Percentiles rank a stretch among this genome's conserved stretches.
phyloP scores from a whole-genome alignment of 2,329 filamentous ascomycete species.

The Fusarium heterosporum region DNA sequence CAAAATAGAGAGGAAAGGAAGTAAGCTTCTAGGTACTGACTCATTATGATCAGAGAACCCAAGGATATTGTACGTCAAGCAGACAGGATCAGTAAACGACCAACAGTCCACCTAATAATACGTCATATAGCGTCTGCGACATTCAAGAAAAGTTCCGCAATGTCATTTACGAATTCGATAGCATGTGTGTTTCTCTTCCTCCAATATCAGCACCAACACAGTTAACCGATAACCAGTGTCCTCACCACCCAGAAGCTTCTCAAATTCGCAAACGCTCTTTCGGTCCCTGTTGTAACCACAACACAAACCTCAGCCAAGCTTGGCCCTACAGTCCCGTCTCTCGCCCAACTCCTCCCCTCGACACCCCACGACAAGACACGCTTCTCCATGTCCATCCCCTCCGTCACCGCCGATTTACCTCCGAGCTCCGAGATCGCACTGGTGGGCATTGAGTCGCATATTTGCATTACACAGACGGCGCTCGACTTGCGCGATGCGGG shows the following conservation, averaged over 20 bases:
- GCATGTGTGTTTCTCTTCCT: conserved; percentile 68
- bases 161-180: conserved; percentile 86
- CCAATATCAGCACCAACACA: neutral
- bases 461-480: conserved; percentile 93
- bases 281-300: conserved; percentile 84
- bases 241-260: conserved; percentile 76
- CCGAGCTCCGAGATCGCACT: conserved; percentile 73
- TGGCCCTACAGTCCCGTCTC: conserved; percentile 81
- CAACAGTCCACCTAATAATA: neutral
- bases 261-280: conserved; percentile 70
- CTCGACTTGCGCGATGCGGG: conserved; percentile 81
- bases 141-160: conserved; percentile 92
- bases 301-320: conserved; percentile 86
- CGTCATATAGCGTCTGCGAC: conserved; percentile 80
- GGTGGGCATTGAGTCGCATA: conserved; percentile 92
- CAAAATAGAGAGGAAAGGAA: neutral
- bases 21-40: conserved; percentile 12
- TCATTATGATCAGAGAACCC: conserved; percentile 56
- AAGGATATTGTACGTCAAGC: conserved; percentile 60
- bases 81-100: neutral
- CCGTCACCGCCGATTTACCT: conserved; percentile 61
- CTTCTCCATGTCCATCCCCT: conserved; percentile 88
- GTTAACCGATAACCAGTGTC: conserved; percentile 61
- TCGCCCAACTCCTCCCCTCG: conserved; percentile 67
- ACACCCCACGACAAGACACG: conserved; percentile 82